Conservation (phyloP, 1,284 basidiomycete genomes). For the Sanghuangporus baumii region DNA sequence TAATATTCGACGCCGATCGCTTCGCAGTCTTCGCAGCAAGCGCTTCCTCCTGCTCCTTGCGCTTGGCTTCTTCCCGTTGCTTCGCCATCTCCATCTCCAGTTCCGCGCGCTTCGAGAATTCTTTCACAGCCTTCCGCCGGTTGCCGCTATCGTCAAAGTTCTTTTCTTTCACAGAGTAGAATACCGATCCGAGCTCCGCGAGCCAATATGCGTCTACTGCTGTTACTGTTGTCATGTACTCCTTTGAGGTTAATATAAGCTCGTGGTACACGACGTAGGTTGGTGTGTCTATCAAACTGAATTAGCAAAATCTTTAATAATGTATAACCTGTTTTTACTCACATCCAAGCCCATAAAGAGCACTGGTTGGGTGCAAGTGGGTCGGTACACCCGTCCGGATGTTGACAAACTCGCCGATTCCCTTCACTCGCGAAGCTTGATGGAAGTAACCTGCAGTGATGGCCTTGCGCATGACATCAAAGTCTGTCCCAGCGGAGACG, state of each 20-base stretch:
- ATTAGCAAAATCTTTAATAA: constrained; percentile 16
- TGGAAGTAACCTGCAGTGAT: constrained; percentile 99
- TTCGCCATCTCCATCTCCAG: constrained; percentile 86
- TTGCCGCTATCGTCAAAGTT: constrained; percentile 84
- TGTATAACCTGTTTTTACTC: constrained; percentile 28
- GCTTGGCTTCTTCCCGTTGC: constrained; percentile 65
- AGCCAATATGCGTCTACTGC: constrained; percentile 95
- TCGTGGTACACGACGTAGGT: constrained; percentile 98
- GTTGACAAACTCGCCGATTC: constrained; percentile 98
- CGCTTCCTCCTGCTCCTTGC: constrained; percentile 61
- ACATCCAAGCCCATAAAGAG: constrained; percentile 95
- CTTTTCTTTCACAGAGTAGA: constrained; percentile 93
- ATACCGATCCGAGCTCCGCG: constrained; percentile 88
- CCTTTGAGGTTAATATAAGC: constrained; percentile 88
- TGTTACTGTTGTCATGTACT: constrained; percentile 97
- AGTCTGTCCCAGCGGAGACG: constrained; percentile 90
- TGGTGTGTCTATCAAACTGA: constrained; percentile 67
- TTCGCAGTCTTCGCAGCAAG: constrained; percentile 52
- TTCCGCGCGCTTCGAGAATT: constrained; percentile 87
- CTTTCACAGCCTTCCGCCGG: constrained; percentile 70
- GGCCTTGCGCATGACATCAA: constrained; percentile 92
- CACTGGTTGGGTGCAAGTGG: constrained; percentile 93
- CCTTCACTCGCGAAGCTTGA: constrained; percentile 96
- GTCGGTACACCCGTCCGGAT: constrained; percentile 92
- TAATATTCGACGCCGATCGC: constrained; percentile 60